Evolutionary conservation across 2,329 filamentous ascomycete species (phyloP).

Genomic region (Ophiognomonia clavigignenti-juglandacearum): DNA sequence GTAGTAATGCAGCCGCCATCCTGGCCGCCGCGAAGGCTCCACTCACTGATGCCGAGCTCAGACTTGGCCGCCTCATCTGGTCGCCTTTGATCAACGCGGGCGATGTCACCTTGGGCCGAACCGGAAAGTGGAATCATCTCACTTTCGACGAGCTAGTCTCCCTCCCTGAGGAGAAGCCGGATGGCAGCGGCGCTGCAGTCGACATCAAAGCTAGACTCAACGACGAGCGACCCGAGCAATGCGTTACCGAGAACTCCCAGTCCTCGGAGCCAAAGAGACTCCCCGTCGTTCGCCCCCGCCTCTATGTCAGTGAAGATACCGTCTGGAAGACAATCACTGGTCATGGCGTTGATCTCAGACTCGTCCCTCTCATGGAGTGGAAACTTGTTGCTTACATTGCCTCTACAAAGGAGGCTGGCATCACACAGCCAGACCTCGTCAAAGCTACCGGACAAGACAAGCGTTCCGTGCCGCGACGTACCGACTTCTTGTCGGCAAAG

Average conservation of each 20-base stretch:
- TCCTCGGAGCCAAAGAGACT: slow-evolving; percentile 6
- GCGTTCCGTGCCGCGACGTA: slow-evolving; percentile 57
- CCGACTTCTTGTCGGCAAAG: slow-evolving; percentile 53
- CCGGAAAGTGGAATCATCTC: slow-evolving; percentile 31
- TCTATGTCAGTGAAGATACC: slow-evolving; percentile 49
- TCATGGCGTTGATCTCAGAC: slow-evolving; percentile 54
- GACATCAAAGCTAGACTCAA: slow-evolving; percentile 8
- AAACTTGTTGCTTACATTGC: slow-evolving; percentile 53
- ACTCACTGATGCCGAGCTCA: slow-evolving; percentile 26
- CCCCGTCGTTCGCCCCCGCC: slow-evolving; percentile 22
- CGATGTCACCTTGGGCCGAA: slow-evolving; percentile 34
- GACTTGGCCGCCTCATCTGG: slow-evolving; percentile 36
- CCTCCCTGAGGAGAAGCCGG: slow-evolving; percentile 27
- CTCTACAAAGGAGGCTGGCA: slow-evolving; percentile 47
- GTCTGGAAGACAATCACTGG: slow-evolving; percentile 58
- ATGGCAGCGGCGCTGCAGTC: neutral
- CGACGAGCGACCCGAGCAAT: neutral
- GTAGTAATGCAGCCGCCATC: neutral
- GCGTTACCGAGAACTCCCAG: neutral
- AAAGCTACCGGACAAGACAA: slow-evolving; percentile 57
- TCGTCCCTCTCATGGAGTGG: slow-evolving; percentile 56
- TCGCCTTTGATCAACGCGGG: slow-evolving; percentile 33
- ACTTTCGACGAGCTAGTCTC: slow-evolving; percentile 35
- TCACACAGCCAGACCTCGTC: slow-evolving; percentile 56
- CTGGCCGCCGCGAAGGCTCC: neutral